Percentiles rank a stretch among this genome's conserved stretches.
These are phyloP conservation scores for Rhizophora mangle DNA, from an alignment of 345 rosid species.

Conservation along the genomic window DNA sequence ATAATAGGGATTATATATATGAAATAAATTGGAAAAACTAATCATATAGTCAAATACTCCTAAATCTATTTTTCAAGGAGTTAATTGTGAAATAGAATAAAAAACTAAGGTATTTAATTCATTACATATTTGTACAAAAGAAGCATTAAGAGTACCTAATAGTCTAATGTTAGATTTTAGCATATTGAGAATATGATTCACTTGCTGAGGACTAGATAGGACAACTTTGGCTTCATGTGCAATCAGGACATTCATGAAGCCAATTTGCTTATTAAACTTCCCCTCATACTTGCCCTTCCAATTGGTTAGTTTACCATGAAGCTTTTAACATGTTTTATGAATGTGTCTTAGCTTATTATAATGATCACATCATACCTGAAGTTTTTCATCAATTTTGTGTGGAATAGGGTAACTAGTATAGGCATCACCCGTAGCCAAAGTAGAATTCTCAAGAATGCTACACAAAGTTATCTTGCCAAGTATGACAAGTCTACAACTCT, in stretches of 20 bases:
- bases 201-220: not conserved
- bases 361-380: conserved; percentile 1
- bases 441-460: not conserved
- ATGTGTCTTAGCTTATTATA: conserved; percentile 1
- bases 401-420: no score
- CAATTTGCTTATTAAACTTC: not conserved
- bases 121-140: not conserved
- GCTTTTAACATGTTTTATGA: conserved; percentile 4
- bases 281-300: not conserved
- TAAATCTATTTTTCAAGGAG: conserved; percentile 9
- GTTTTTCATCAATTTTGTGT: not conserved
- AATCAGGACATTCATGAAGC: no score
- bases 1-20: not conserved
- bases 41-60: conserved; percentile 9
- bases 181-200: not conserved
- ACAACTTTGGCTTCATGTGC: not conserved
- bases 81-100: not conserved
- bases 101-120: not conserved
- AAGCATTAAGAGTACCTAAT: not conserved
- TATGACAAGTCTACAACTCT: not conserved
- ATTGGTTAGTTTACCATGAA: not conserved
- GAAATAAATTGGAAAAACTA: not conserved
- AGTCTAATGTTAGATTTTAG: not conserved
- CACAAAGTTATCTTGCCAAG: not conserved
- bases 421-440: not conserved